Evolutionary conservation across 108 stramenopile species (phyloP).

Genomic region (Cyclotella atomus): DNA sequence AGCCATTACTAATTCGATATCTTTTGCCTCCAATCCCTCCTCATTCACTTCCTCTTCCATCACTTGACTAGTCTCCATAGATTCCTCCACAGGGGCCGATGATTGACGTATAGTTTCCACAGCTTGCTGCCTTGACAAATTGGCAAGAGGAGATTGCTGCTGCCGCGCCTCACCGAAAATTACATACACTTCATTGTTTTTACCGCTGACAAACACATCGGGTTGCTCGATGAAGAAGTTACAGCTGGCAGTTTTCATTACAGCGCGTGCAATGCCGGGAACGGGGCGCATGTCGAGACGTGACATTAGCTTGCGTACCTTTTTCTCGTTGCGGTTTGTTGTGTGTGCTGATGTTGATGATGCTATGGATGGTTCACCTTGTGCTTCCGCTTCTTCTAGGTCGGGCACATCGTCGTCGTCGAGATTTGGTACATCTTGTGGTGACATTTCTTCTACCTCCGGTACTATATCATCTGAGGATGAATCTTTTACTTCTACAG

Average conservation of each 20-base stretch:
- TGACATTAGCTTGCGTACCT: conserved; percentile 82
- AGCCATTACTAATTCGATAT: conserved; percentile 81
- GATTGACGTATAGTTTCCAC: too few relatives aligned
- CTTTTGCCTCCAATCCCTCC: conserved; percentile 77
- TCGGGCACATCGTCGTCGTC: conserved; percentile 32
- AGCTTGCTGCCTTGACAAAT: too few relatives aligned
- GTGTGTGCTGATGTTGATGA: too few relatives aligned
- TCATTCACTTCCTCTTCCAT: conserved; percentile 57
- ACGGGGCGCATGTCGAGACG: conserved; percentile 79
- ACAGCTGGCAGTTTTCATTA: conserved; percentile 75
- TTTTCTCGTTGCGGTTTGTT: conserved; percentile 86
- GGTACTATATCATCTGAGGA: too few relatives aligned
- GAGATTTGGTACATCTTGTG: too few relatives aligned
- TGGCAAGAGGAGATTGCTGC: conserved; percentile 47
- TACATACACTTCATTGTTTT: conserved; percentile 65
- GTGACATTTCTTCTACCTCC: too few relatives aligned
- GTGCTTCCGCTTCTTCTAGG: conserved; percentile 4
- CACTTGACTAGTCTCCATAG: too few relatives aligned
- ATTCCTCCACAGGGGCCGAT: too few relatives aligned
- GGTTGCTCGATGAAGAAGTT: conserved; percentile 78
- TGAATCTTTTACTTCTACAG: too few relatives aligned
- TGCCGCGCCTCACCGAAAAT: conserved; percentile 78
- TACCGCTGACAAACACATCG: conserved; percentile 71
- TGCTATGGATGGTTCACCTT: conserved; percentile 10
- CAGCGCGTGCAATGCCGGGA: conserved; percentile 70